These are phyloP conservation scores for Penicillium psychrosexuale DNA, from an alignment of 2,329 filamentous ascomycete species.

Conservation along the genomic window DNA sequence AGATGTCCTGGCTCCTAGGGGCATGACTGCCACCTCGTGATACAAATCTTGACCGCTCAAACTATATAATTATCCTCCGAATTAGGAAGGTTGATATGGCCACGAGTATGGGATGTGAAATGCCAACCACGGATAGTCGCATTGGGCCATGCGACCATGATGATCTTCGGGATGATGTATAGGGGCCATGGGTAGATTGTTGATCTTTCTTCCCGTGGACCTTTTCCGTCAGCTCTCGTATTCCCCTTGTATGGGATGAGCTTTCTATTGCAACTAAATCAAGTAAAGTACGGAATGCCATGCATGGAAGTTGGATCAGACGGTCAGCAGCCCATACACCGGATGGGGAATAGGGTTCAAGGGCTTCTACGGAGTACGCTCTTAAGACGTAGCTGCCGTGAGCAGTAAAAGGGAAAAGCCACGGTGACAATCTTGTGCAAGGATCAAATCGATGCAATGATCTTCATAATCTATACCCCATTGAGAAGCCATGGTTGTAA, in stretches of 20 bases:
- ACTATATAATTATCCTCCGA: neutral
- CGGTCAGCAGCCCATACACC: conserved; percentile 9
- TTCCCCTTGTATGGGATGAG: neutral
- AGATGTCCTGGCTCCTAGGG: conserved; percentile 24
- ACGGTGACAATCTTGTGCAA: neutral
- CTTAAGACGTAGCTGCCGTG: neutral
- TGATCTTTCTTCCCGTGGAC: neutral
- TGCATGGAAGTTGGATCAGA: conserved; percentile 12
- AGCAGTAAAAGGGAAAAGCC: too few species aligned
- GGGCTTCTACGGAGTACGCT: neutral
- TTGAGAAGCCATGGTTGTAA: neutral
- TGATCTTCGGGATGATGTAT: conserved; percentile 14
- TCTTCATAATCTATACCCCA: neutral
- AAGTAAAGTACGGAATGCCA: neutral
- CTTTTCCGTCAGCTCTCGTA: neutral
- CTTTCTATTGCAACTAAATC: conserved; percentile 15
- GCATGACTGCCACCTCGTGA: conserved; percentile 36
- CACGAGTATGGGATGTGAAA: conserved; percentile 3
- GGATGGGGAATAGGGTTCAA: neutral
- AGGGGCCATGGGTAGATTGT: neutral
- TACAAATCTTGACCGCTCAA: conserved; percentile 2
- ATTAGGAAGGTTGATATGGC: neutral
- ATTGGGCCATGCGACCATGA: conserved; percentile 17
- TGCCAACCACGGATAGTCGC: conserved; percentile 23
- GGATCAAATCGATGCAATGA: neutral